Base-by-base conservation (phyloP, 192 early-diverging fungal species). In the Backusella sp. region DNA sequence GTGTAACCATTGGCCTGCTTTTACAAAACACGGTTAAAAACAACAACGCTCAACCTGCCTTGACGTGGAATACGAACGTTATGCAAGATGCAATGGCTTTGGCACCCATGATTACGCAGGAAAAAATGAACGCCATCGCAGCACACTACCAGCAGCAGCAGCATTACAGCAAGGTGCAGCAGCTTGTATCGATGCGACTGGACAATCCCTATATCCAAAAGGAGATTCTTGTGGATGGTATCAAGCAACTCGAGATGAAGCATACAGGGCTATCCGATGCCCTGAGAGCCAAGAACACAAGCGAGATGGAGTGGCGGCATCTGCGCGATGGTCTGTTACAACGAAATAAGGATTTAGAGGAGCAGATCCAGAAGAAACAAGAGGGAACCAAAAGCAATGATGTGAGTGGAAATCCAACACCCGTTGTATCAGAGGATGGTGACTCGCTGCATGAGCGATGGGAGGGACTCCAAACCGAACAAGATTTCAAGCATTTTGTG, bases 31-130 rank as follows among this genome's bases (percentile, higher is more conserved):
- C 80, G 85, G 37, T 85, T 62, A 28, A 4, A 28, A 28, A 11
- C 2, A 12, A 12, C 56, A 26, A 28, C 23, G 28, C 23, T 12
- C 11, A 62, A 28, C 56, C 56, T 62, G 12, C 9, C 3, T 62
- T 62, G 28, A 26, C 2, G 56, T 62, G 56, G 56, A 62, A 28
- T 26, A 28, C 56, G 0, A 62, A 62, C 39, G 85, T 98, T 52
- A 91, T 98, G 68, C 80, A 86, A 67, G 94, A 96, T 70, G 94
- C 95, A 0, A 90, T 92, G 81, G 78, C 82, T n/a, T 85, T 98
- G 6, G 87, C 83, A 52, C 83, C 84, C 0, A 83, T 88, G 1
- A 91, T 97, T 41, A 87, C 92, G n/a, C 89, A 92, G 34, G 72
- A 79, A 23, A 91, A 91, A 71, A 82, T 98, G 68, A 94, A 91